Evolutionary conservation across 176 grass and related monocot species (phyloP).

Genomic region (Triticum timopheevii): DNA sequence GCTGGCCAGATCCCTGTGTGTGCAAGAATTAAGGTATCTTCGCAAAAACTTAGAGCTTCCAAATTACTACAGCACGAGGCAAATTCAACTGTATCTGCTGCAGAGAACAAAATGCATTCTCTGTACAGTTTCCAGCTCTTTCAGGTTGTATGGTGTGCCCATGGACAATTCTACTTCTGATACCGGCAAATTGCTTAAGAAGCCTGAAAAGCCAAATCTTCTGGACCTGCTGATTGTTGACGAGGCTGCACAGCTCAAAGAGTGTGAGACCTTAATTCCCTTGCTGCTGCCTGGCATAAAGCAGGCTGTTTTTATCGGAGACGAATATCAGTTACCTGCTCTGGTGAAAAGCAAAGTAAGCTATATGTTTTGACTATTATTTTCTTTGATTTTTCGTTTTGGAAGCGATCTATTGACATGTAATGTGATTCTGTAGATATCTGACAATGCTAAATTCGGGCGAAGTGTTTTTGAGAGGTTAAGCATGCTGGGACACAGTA

Average conservation of each 20-base stretch:
- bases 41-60: slow-evolving; percentile 10
- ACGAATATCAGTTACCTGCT: slow-evolving; percentile 57
- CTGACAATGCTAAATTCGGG: slow-evolving; percentile 43
- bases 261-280: slow-evolving; percentile 67
- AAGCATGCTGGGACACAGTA: slow-evolving; percentile 43
- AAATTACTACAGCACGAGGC: background rate
- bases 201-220: background rate
- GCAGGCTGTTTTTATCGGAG: slow-evolving; percentile 59
- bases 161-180: background rate
- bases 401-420: background rate
- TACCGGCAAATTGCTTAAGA: background rate
- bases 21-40: slow-evolving; percentile 8
- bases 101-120: slow-evolving; percentile 24
- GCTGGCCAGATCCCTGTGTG: slow-evolving; percentile 25
- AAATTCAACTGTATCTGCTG: slow-evolving; percentile 13
- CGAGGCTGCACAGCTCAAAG: slow-evolving; percentile 71
- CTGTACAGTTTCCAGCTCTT: slow-evolving; percentile 43
- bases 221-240: slow-evolving; percentile 53
- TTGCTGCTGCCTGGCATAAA: slow-evolving; percentile 36
- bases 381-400: background rate
- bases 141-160: slow-evolving; percentile 12
- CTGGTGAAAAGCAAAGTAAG: slow-evolving; percentile 67
- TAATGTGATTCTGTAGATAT: slow-evolving; percentile 41
- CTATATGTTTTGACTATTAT: background rate
- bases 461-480: slow-evolving; percentile 58